Conservation (phyloP, 2,329 filamentous ascomycete genomes). For the Xylariales sp. region DNA sequence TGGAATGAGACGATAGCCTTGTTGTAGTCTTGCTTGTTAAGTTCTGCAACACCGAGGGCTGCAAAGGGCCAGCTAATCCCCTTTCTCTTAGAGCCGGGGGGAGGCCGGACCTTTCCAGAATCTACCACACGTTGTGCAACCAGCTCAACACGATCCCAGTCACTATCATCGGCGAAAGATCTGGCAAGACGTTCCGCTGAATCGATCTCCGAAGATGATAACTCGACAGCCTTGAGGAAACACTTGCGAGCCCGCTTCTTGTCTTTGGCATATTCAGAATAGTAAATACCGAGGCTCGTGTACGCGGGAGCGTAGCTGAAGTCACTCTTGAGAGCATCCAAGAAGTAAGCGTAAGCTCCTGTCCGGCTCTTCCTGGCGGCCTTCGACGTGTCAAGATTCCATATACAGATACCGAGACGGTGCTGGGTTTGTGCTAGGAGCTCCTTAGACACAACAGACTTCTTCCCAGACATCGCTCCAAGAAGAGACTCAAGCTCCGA, state of each 20-base stretch:
- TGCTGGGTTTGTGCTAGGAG: conserved; percentile 85
- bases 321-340: conserved; percentile 80
- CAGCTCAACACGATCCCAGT: conserved; percentile 96
- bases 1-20: conserved; percentile 91
- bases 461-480: conserved; percentile 46
- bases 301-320: conserved; percentile 87
- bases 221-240: conserved; percentile 93
- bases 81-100: conserved; percentile 88
- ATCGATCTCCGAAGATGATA: conserved; percentile 80
- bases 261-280: conserved; percentile 85
- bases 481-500: conserved; percentile 66
- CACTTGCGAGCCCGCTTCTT: conserved; percentile 83
- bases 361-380: conserved; percentile 73
- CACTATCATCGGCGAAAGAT: conserved; percentile 81
- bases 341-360: conserved; percentile 78
- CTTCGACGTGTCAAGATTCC: conserved; percentile 74
- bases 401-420: conserved; percentile 80
- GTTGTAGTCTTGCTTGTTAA: conserved; percentile 88
- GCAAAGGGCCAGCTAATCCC: conserved; percentile 96
- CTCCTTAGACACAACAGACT: conserved; percentile 55
- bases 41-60: conserved; percentile 86
- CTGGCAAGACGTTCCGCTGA: conserved; percentile 84
- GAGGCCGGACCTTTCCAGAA: conserved; percentile 86
- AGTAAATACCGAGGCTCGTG: conserved; percentile 85
- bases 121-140: conserved; percentile 88